These are phyloP conservation scores for Tricholoma hemisulphureum DNA, from an alignment of 768 basidiomycete genomes.

Conservation along the genomic window DNA sequence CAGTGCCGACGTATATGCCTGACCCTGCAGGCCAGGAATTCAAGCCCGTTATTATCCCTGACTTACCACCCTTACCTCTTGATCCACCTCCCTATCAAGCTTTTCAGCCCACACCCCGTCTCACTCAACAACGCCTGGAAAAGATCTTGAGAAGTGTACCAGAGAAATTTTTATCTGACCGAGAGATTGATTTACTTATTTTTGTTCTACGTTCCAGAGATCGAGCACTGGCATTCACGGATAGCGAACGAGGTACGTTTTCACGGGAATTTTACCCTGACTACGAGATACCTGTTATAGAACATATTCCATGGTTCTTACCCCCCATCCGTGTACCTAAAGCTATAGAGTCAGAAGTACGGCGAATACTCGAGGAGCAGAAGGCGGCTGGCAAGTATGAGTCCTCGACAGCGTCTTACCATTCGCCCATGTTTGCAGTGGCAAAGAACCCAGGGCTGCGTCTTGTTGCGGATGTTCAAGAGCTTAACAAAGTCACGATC, in stretches of 20 bases:
- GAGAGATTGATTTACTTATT: conserved; percentile 19
- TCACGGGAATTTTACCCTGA: conserved; percentile 29
- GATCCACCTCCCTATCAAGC: conserved; percentile 1
- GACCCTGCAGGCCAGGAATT: conserved; percentile 9
- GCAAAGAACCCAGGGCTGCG: conserved; percentile 29
- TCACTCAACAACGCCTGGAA: conserved; percentile 15
- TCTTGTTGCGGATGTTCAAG: conserved; percentile 30
- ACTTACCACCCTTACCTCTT: conserved; percentile 1
- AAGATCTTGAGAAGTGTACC: conserved; percentile 9
- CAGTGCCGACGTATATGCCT: conserved; percentile 25
- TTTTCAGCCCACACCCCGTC: conserved; percentile 5
- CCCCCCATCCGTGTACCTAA: conserved; percentile 21
- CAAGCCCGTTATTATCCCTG: conserved; percentile 10
- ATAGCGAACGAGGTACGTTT: conserved; percentile 31
- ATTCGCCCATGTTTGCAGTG: conserved; percentile 23
- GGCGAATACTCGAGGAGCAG: conserved; percentile 19
- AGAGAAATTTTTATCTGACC: not conserved
- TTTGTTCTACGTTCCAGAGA: conserved; percentile 11
- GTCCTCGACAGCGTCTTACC: conserved; percentile 19
- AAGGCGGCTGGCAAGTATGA: conserved; percentile 22
- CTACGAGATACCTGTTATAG: conserved; percentile 30
- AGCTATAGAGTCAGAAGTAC: conserved; percentile 20
- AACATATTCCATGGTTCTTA: conserved; percentile 16
- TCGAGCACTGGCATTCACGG: conserved; percentile 17
- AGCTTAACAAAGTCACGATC: conserved; percentile 28